These are phyloP conservation scores for Talaromyces atroroseus DNA, from an alignment of 2,329 filamentous ascomycete species.

Conservation along the genomic window DNA sequence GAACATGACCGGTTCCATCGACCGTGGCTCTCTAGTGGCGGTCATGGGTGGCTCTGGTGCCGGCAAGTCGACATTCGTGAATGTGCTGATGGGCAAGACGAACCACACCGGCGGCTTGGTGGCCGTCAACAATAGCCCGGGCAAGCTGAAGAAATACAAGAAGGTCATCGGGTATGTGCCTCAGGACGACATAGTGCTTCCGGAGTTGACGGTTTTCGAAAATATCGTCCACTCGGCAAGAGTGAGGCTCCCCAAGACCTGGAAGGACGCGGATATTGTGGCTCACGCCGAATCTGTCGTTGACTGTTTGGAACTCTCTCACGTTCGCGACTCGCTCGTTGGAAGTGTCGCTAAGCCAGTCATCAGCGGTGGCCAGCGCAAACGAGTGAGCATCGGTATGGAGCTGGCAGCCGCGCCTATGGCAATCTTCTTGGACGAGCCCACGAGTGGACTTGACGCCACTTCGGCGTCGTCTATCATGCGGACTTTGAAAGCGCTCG, in stretches of 20 bases:
- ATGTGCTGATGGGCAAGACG: slow-evolving; percentile 11
- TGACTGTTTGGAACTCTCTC: slow-evolving; percentile 4
- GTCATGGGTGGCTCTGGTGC: slow-evolving; percentile 11
- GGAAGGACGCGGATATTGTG: slow-evolving; percentile 47
- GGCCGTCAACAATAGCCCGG: slow-evolving; percentile 6
- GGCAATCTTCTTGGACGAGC: slow-evolving; percentile 52
- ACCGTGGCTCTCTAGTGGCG: slow-evolving; percentile 4
- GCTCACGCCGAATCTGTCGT: slow-evolving; percentile 45
- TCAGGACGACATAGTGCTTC: slow-evolving; percentile 56
- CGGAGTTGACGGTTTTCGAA: slow-evolving; percentile 57
- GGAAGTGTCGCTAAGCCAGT: slow-evolving; percentile 49
- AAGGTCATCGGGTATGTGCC: slow-evolving; percentile 53
- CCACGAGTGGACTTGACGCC: slow-evolving; percentile 52
- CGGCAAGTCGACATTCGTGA: slow-evolving; percentile 7
- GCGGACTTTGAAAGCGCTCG: slow-evolving; percentile 49
- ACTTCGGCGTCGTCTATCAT: slow-evolving; percentile 54
- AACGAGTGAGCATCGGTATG: slow-evolving; percentile 55
- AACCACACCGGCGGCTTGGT: slow-evolving; percentile 9
- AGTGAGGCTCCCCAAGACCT: slow-evolving; percentile 49
- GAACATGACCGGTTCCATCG: slow-evolving; percentile 6
- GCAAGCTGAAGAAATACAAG: slow-evolving; percentile 3
- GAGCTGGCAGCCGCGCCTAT: slow-evolving; percentile 54
- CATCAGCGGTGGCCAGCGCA: slow-evolving; percentile 54
- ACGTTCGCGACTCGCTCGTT: slow-evolving; percentile 30
- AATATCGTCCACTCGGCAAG: slow-evolving; percentile 57